Evolutionary conservation across 2,329 filamentous ascomycete genomes (phyloP).

Genomic region (Pseudocercospora cruenta): DNA sequence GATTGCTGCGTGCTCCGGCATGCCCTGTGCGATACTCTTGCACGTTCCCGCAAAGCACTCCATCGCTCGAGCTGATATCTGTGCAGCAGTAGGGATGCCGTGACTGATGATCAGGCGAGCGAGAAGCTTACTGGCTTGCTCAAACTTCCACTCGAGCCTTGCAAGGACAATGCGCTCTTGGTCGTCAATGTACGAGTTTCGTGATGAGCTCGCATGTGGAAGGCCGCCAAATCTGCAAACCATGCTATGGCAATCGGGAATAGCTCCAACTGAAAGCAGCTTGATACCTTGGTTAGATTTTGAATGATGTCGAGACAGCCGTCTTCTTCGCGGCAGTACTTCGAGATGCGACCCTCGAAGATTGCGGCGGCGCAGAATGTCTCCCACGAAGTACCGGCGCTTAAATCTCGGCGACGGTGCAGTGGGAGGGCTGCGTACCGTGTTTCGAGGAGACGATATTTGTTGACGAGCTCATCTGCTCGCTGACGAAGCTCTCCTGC

Average conservation of each 20-base stretch:
- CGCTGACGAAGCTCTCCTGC: background rate
- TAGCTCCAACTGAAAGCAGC: background rate
- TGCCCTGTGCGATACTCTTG: background rate
- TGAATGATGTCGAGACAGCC: background rate
- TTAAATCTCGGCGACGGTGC: background rate
- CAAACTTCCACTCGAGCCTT: background rate
- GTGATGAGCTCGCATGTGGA: background rate
- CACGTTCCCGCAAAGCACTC: background rate
- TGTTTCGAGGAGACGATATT: background rate
- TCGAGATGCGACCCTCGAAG: background rate
- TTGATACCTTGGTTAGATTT: background rate
- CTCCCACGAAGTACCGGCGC: background rate
- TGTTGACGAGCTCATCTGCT: background rate
- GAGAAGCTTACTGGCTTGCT: background rate
- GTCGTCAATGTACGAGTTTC: background rate
- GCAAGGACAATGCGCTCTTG: background rate
- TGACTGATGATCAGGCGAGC: background rate
- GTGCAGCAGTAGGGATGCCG: background rate
- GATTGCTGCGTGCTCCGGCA: background rate
- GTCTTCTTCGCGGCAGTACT: background rate
- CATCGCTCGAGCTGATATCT: background rate
- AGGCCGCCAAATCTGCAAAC: background rate
- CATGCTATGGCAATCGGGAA: background rate
- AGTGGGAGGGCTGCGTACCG: background rate
- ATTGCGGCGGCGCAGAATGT: background rate